Evolutionary conservation across 208 protist species (phyloP), one percentile per base, ranked within the genome.

Genomic region (Acanthamoeba lenticulata): DNA sequence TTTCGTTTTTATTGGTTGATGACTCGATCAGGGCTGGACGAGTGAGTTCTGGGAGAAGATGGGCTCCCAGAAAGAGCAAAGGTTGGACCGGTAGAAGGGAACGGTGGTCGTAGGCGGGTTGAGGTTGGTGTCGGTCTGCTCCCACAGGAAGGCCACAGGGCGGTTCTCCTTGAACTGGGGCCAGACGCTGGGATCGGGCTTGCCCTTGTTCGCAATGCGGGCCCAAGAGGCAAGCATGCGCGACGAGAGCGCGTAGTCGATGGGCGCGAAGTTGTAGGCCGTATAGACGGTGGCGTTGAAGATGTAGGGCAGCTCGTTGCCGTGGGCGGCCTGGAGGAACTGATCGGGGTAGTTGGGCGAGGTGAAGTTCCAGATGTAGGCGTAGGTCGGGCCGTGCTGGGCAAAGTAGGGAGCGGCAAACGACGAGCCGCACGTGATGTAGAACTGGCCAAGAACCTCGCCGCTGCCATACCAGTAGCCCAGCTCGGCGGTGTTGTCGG

Each of bases 211-310:
- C 17, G 93, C 93, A 15, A 86, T 93, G 60, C 92, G 49, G 27
- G 44, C 52, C 93, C 93, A 95, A 29, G 93, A 40, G 27, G 40
- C 13, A 13, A 29, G 42, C 93, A 95, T 95, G 52, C 93, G 38
- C n/a, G 40, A 2, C 11, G 83, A 6, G 29, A 95, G n/a, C 0
- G 72, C 2, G 11, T 27, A 0, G 38, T 95, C 93, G 11, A 29
- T 4, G 1, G 24, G 0, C 15, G 19, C 13, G 11, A 92, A 85
- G 34, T 0, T 0, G 42, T 69, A 95, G 15, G 52, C 15, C 52
- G 52, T 60, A 21, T 60, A 60, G n/a, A n/a, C n/a, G n/a, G n/a
- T n/a, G n/a, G n/a, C n/a, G n/a, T n/a, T n/a, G n/a, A n/a, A n/a
- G n/a, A n/a, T n/a, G n/a, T n/a, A n/a, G n/a, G n/a, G n/a, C n/a